A percentile compares a stretch with the other conserved stretches of the same genome.
phyloP scores from a whole-genome alignment of 2,329 filamentous ascomycete species.

The Penicillium sp. region DNA sequence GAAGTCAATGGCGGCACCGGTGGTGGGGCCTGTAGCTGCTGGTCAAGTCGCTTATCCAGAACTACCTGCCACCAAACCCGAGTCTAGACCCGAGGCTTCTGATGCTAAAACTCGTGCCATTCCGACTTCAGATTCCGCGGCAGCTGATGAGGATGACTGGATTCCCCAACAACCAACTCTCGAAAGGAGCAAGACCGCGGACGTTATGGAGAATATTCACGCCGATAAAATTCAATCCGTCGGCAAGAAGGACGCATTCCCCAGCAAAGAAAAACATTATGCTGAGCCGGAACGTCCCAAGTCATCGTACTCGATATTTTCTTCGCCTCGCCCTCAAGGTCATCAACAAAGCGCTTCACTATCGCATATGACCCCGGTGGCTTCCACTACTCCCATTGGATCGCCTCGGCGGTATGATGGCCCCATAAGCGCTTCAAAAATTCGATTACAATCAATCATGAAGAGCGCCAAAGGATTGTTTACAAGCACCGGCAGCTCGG shows the following conservation, averaged over 20 bases:
- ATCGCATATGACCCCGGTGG: conserved; percentile 56
- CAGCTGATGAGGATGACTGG: conserved; percentile 58
- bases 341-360: conserved; percentile 64
- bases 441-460: conserved; percentile 85
- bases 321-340: conserved; percentile 50
- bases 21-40: conserved; percentile 23
- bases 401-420: conserved; percentile 67
- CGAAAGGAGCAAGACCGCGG: conserved; percentile 62
- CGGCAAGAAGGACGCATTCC: conserved; percentile 10
- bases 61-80: conserved; percentile 30
- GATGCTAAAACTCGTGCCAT: conserved; percentile 23
- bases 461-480: conserved; percentile 85
- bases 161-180: conserved; percentile 56
- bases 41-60: conserved; percentile 40
- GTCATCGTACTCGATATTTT: conserved; percentile 63
- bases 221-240: conserved; percentile 28
- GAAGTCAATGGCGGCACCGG: conserved; percentile 45
- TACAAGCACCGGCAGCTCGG: conserved; percentile 68
- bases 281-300: conserved; percentile 57
- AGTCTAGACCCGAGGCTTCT: conserved; percentile 25
- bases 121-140: conserved; percentile 20
- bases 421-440: conserved; percentile 87
- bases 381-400: conserved; percentile 58
- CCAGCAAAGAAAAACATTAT: conserved; percentile 6
- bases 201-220: conserved; percentile 57